Conservation (phyloP, 2,329 filamentous ascomycete genomes). For the Fusarium avenaceum region DNA sequence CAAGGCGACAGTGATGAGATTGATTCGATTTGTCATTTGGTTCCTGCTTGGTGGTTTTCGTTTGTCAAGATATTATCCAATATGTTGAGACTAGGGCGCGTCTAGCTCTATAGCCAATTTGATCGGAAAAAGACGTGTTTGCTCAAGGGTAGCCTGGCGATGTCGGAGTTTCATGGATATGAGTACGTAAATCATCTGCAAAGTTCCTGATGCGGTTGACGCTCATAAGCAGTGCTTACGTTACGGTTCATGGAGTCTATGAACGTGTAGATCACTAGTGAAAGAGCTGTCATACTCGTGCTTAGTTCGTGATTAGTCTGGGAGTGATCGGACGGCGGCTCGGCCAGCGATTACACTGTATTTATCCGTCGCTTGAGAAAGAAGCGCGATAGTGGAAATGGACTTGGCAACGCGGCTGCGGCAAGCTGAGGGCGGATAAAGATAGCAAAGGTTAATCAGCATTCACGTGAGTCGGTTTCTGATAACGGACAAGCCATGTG, state of each 20-base stretch:
- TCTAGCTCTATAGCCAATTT: neutral
- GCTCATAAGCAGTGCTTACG: no score
- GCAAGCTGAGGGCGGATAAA: neutral
- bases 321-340: neutral
- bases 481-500: no score
- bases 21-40: neutral
- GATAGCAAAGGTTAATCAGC: no score
- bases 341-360: neutral
- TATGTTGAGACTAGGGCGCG: neutral
- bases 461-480: neutral
- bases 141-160: no score
- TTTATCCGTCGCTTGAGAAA: neutral
- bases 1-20: neutral
- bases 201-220: no score
- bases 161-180: no score
- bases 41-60: neutral
- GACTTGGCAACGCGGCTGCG: neutral
- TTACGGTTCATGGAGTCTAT: no score
- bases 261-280: no score
- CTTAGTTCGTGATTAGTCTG: neutral
- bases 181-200: no score
- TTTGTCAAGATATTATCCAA: neutral
- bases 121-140: neutral
- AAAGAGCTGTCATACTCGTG: no score
- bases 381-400: neutral